Conservation (phyloP, 306 rosid genomes). For the Pachyrhizus erosus region DNA sequence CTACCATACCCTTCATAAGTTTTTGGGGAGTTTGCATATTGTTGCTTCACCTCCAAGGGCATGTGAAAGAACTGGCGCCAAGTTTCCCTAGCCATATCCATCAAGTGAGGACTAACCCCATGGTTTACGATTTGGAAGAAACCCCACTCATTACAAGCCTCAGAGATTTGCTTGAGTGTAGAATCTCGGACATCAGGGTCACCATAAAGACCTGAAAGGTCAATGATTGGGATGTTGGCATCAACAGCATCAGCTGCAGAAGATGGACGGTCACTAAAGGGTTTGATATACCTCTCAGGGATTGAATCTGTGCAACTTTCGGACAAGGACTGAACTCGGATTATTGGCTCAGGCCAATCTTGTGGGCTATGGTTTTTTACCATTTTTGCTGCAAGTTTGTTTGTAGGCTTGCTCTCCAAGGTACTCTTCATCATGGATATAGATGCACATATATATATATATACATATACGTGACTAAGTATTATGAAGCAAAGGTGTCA, state of each 20-base stretch:
- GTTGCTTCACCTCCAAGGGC: slow-evolving; percentile 70
- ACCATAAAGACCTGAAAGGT: slow-evolving; percentile 48
- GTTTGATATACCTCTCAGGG: slow-evolving; percentile 78
- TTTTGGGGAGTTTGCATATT: slow-evolving; percentile 70
- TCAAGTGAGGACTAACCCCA: slow-evolving; percentile 59
- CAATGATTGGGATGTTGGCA: slow-evolving; percentile 73
- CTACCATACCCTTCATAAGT: slow-evolving; percentile 95
- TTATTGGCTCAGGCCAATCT: slow-evolving; percentile 92
- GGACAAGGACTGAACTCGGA: slow-evolving; percentile 83
- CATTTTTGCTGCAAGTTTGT: background rate
- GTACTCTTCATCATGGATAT: background rate
- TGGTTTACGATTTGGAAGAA: slow-evolving; percentile 81
- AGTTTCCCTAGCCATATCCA: slow-evolving; percentile 56
- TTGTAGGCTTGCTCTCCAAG: slow-evolving; percentile 9
- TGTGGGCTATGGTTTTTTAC: slow-evolving; percentile 38
- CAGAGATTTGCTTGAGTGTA: slow-evolving; percentile 47
- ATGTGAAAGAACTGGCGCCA: slow-evolving; percentile 76
- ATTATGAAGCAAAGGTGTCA: slow-evolving; percentile 5
- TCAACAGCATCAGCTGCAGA: background rate
- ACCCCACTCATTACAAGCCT: slow-evolving; percentile 78
- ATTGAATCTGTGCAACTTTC: slow-evolving; percentile 51
- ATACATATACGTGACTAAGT: background rate
- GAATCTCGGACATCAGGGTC: background rate
- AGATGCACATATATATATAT: background rate
- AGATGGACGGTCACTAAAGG: slow-evolving; percentile 58